phyloP scores from a whole-genome alignment of 1,139 yeast genomes.

The Magnusiomyces magnusii region DNA sequence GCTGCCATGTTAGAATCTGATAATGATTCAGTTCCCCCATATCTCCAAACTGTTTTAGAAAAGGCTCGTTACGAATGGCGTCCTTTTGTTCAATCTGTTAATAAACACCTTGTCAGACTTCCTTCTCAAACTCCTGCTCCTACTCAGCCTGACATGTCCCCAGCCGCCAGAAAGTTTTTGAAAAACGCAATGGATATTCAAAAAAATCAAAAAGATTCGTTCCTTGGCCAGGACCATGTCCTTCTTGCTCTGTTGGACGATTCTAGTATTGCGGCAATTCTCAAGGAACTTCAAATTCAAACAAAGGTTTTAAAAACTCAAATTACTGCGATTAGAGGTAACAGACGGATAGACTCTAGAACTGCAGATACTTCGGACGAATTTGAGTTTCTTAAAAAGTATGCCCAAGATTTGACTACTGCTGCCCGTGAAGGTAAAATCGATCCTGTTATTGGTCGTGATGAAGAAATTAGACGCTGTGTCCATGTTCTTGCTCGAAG shows the following conservation, averaged over 20 bases:
- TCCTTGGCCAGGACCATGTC: conserved; percentile 90
- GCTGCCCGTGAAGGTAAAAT: conserved; percentile 89
- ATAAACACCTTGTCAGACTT: conserved; percentile 69
- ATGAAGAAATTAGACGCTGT: conserved; percentile 93
- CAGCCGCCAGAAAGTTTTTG: conserved; percentile 44
- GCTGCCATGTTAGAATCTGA: conserved; percentile 76
- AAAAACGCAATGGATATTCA: conserved; percentile 66
- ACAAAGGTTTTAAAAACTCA: conserved; percentile 69
- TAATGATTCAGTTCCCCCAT: conserved; percentile 27
- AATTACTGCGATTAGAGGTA: conserved; percentile 81
- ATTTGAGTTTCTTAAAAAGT: conserved; percentile 77
- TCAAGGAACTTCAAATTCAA: conserved; percentile 66
- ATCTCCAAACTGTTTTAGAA: conserved; percentile 77
- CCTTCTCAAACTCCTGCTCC: conserved; percentile 92
- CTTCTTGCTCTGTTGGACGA: conserved; percentile 81
- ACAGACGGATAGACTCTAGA: conserved; percentile 85
- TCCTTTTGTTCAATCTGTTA: conserved; percentile 67
- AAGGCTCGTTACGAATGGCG: conserved; percentile 88
- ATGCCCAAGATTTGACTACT: conserved; percentile 89
- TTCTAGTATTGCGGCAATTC: conserved; percentile 55
- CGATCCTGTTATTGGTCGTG: conserved; percentile 98
- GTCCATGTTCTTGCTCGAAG: conserved; percentile 92
- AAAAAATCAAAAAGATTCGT: conserved; percentile 82
- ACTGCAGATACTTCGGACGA: conserved; percentile 86
- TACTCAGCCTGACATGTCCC: conserved; percentile 58